Percentiles rank a stretch among this genome's conserved stretches.
phyloP scores from a whole-genome alignment of 495 filamentous ascomycete species.

The Penicillium dipodomyicola region DNA sequence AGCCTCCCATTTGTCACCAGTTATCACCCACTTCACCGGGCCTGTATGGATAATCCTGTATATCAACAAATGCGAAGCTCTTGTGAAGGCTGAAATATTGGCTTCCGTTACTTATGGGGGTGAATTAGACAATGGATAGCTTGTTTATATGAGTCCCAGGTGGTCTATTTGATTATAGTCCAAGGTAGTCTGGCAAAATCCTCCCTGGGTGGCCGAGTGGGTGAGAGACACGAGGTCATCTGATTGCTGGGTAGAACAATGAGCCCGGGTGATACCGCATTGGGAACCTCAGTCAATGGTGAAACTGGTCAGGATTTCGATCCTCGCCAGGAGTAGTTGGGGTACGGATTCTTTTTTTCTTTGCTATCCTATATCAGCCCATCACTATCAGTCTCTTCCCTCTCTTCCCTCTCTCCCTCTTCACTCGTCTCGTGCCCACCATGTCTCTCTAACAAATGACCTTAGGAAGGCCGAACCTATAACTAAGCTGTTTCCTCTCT shows the following conservation, averaged over 20 bases:
- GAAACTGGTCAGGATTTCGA: background rate
- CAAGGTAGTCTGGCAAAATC: background rate
- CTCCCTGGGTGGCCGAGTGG: conserved; percentile 1
- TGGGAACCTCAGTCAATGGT: background rate
- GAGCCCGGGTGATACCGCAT: conserved; percentile 1
- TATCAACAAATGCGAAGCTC: too few relatives aligned
- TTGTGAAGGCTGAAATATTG: too few relatives aligned
- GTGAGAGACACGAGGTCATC: conserved; percentile 2
- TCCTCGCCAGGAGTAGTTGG: background rate
- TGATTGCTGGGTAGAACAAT: background rate
- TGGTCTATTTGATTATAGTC: background rate
- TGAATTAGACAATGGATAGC: too few relatives aligned
- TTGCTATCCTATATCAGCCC: background rate
- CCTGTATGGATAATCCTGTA: too few relatives aligned
- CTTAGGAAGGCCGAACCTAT: too few relatives aligned
- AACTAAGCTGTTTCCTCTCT: too few relatives aligned
- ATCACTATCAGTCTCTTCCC: too few relatives aligned
- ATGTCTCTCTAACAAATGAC: too few relatives aligned
- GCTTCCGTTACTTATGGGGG: too few relatives aligned
- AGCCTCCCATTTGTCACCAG: too few relatives aligned
- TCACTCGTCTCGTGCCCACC: background rate
- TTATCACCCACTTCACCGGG: too few relatives aligned
- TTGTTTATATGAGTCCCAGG: too few relatives aligned
- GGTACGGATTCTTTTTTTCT: background rate
- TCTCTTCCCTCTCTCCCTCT: background rate